Base-by-base conservation (phyloP, 495 filamentous ascomycete genomes). In the Staphylotrichum longicolle region DNA sequence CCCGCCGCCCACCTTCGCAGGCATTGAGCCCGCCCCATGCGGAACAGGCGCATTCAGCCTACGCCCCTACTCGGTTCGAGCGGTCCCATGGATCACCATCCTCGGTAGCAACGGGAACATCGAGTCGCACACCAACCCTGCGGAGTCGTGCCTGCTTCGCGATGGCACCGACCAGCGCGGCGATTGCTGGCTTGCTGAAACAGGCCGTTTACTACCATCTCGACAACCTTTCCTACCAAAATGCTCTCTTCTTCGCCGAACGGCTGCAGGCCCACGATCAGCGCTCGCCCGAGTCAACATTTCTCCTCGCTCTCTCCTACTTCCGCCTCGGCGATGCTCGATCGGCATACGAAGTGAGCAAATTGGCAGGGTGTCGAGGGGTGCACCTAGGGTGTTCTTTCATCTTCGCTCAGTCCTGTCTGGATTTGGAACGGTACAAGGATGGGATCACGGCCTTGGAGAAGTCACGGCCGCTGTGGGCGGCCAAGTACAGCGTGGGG, bases 161-260 rank as follows among this genome's bases (percentile, higher is more conserved):
- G 70, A 95, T 95, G 91, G 83, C 89, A 58, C 86, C 90, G 7
- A 83, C 83, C 37, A 84, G 80, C 64, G 72, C 82, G 15, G 81
- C 87, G 70, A 81, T 92, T 65, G 79, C 88, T 45, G 79, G 80
- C 71, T 89, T 96, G 74, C 78, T 98, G 66, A 84, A 88, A 70
- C 89, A 94, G 69, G 81, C 91, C 55, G 86, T 98, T 62, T 89
- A 91, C 74, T 96, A 98, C 75, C 87, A 96, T 70, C 85, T 98
- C 71, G 94, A 98, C 75, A 95, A 93, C 66, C 87, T 93, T 66
- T 82, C 93, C 35, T 80, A 88, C 65, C 83, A 89, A 39, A 97
- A 94, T 66, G 94, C 94, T 54, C 84, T 96, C 35, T 98, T 98
- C 75, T 86, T 96, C 45, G 88, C 94, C 52, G 90, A 91, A 54